phyloP scores from a whole-genome alignment of 2,329 filamentous ascomycete genomes.

The Microcera coccophila region DNA sequence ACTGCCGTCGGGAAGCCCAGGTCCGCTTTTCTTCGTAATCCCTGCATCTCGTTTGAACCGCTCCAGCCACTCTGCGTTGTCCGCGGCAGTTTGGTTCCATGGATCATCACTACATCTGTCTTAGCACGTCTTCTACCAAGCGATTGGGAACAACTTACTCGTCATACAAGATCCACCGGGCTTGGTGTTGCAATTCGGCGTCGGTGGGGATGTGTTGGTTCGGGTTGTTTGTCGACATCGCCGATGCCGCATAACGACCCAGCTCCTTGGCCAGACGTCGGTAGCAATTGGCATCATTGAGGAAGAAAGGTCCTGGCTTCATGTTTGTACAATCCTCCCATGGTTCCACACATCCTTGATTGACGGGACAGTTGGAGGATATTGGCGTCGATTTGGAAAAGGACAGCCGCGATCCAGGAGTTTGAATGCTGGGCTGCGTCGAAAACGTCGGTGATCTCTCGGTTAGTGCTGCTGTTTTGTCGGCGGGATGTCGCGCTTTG shows the following conservation, averaged over 20 bases:
- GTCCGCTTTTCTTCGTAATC: conserved; percentile 47
- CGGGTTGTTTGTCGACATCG: conserved; percentile 58
- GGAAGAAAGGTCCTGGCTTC: conserved; percentile 39
- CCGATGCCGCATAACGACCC: conserved; percentile 47
- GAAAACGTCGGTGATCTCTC: conserved; percentile 25
- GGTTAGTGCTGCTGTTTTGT: conserved; percentile 6
- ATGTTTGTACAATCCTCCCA: conserved; percentile 5
- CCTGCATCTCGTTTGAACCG: conserved; percentile 59
- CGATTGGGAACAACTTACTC: conserved; percentile 42
- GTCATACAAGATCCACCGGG: conserved; percentile 60
- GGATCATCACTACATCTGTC: conserved; percentile 50
- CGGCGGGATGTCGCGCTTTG: conserved; percentile 41
- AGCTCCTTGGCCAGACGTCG: conserved; percentile 52
- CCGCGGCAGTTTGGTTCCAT: conserved; percentile 61
- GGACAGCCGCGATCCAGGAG: conserved; percentile 11
- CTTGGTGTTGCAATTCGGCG: conserved; percentile 61
- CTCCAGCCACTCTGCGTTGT: conserved; percentile 60
- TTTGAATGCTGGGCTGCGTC: conserved; percentile 16
- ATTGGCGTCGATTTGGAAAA: conserved; percentile 15
- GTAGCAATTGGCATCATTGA: conserved; percentile 60
- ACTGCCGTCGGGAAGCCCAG: conserved; percentile 42
- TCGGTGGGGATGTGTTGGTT: conserved; percentile 57
- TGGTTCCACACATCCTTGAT: conserved; percentile 6
- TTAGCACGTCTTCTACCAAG: conserved; percentile 15
- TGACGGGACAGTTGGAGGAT: conserved; percentile 11